phyloP scores from a whole-genome alignment of 805 yeast species.

The Aciculoconidium aculeatum region DNA sequence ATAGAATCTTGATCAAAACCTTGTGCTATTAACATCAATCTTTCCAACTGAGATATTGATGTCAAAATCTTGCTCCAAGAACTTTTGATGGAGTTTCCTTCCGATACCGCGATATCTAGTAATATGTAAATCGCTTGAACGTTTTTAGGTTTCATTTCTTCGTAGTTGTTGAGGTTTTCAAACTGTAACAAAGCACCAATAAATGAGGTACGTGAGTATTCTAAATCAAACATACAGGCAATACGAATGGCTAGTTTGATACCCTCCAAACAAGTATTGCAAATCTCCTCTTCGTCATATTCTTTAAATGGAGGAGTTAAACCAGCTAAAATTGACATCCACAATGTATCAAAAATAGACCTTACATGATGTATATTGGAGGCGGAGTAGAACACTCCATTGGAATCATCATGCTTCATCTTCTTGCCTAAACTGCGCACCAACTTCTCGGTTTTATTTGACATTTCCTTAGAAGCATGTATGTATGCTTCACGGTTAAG shows the following conservation, averaged over 20 bases:
- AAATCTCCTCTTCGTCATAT: slow-evolving; percentile 67
- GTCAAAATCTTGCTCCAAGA: slow-evolving; percentile 85
- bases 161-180: slow-evolving; percentile 70
- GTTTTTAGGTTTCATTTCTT: slow-evolving; percentile 73
- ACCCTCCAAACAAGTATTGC: slow-evolving; percentile 75
- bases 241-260: slow-evolving; percentile 76
- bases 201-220: slow-evolving; percentile 82
- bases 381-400: slow-evolving; percentile 66
- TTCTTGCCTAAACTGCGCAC: slow-evolving; percentile 59
- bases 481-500: slow-evolving; percentile 74
- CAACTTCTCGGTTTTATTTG: slow-evolving; percentile 80
- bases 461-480: slow-evolving; percentile 88
- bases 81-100: slow-evolving; percentile 62
- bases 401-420: slow-evolving; percentile 32
- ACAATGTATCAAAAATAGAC: slow-evolving; percentile 86
- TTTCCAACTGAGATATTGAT: slow-evolving; percentile 84
- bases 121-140: slow-evolving; percentile 72
- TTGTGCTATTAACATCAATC: slow-evolving; percentile 79
- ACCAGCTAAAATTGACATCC: slow-evolving; percentile 98
- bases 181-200: slow-evolving; percentile 87
- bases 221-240: slow-evolving; percentile 76
- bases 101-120: slow-evolving; percentile 69
- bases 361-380: slow-evolving; percentile 84
- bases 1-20: slow-evolving; percentile 80
- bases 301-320: slow-evolving; percentile 91